Evolutionary conservation across 179 eudicot species (phyloP).

Genomic region (Drosera spatulata): DNA sequence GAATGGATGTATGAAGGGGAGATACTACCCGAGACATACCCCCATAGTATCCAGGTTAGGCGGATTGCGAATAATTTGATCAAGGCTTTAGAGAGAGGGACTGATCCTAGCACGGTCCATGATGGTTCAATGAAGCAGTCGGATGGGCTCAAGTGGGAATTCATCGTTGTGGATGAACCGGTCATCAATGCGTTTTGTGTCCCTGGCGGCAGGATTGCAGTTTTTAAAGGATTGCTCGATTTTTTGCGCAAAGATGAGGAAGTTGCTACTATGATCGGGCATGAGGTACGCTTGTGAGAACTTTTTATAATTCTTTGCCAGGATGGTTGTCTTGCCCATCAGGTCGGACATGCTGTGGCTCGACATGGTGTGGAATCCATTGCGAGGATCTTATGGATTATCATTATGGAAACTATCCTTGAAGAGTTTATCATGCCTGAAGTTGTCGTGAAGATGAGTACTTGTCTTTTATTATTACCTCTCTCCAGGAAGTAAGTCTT

Average conservation of each 20-base stretch:
- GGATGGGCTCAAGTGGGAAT: slow-evolving; percentile 87
- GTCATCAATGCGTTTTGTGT: slow-evolving; percentile 72
- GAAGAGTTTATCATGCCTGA: slow-evolving; percentile 65
- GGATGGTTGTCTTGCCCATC: slow-evolving; percentile 4
- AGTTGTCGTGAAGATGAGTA: slow-evolving; percentile 11
- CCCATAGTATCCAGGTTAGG: slow-evolving; percentile 62
- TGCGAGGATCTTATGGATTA: slow-evolving; percentile 51
- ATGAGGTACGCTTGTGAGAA: slow-evolving; percentile 78
- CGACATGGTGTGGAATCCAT: slow-evolving; percentile 73
- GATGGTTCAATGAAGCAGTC: no score
- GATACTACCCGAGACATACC: slow-evolving; percentile 60
- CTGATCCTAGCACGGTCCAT: no score
- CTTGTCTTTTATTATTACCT: no score
- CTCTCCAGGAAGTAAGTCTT: no score
- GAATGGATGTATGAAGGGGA: slow-evolving; percentile 69
- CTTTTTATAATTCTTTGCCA: no score
- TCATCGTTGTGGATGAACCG: slow-evolving; percentile 66
- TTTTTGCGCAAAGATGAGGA: slow-evolving; percentile 60
- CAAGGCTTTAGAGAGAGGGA: slow-evolving; percentile 35
- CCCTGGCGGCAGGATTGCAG: slow-evolving; percentile 96
- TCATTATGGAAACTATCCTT: slow-evolving; percentile 54
- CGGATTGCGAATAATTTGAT: slow-evolving; percentile 69
- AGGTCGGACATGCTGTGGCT: slow-evolving; percentile 93
- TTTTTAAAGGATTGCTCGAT: slow-evolving; percentile 68
- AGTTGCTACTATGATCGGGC: slow-evolving; percentile 80